Base-by-base conservation (phyloP, 257 asterid species). In the Henckelia pumila region DNA sequence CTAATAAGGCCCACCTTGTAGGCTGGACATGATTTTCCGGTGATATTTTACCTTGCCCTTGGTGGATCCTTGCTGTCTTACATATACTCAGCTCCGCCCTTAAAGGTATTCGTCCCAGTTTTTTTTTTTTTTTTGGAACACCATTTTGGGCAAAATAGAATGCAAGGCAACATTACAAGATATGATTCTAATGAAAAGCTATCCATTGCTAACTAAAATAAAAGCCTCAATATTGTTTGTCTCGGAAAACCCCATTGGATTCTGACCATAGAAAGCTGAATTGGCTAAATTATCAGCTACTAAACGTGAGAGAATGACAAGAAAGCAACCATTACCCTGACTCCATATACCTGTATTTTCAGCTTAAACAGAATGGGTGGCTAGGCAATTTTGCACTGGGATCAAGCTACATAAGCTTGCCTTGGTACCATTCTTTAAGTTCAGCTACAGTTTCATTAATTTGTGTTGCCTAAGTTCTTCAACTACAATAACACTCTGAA, bases 291-390 rank as follows among this genome's bases (percentile, higher is more conserved):
- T 40, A 40, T 35, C 5, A 40, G 50, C 50, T 11, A 13, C n/a
- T 14, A 40, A 2, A 3, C 13, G 47, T 9, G 47, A 35, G 47
- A 35, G 16, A 35, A 35, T 10, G 47, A 35, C 50, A 40, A 56
- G n/a, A 33, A 61, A 40, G 47, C 33, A 9, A 70, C 25, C 13
- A 11, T 50, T 69, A 49, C 56, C 64, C 49, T 63, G 69, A 67
- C 35, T 59, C 47, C 44, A 63, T 53, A 58, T 11, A 57, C 56
- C 63, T 69, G 29, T 52, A 53, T 78, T 72, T n/a, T 79, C 91
- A 93, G 99, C 99, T 93, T 76, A 93, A 93, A 69, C 99, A 93
- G 84, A 90, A 93, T 73, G 99, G 99, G 84, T 93, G 99, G 99
- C 79, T 90, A 29, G 99, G 99, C 73, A 93, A 93, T 84, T 93